Base-by-base conservation (phyloP, 352 stramenopile genomes). In the Phytophthora sansomeana region DNA sequence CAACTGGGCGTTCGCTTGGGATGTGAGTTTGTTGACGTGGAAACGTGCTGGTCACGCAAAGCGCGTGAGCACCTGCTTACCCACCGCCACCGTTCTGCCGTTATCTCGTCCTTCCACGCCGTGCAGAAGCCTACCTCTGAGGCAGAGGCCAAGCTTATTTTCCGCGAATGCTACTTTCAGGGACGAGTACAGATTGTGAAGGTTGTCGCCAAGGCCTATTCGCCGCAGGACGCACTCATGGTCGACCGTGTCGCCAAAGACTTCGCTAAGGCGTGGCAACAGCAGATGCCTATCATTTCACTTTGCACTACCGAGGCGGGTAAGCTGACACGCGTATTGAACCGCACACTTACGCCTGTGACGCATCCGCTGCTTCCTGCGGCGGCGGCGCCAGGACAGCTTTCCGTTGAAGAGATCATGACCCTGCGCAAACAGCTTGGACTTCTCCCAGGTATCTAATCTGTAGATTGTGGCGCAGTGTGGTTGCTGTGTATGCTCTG, bases 21-120 rank as follows among this genome's bases (percentile, higher is more conserved):
- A 13, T 97, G 96, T 42, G 97, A 99, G 72, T 96, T 98, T 52
- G 80, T 99, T 36, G 97, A 99, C 74, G 88, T 99, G 39, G 97
- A 99, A 74, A 96, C 91, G 32, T 92, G 82, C 64, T 92, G 85
- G 84, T 83, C 83, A 19, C 68, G 86, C 64, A 51, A 93, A 80
- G 89, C 87, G 76, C 81, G 80, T 55, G 63, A 81, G 30, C 39
- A 83, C 1, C 29, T 95, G 43, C 58, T 93, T 26, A 58, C 69
- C 21, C 48, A 68, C 21, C 72, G 81, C 48, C 69, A 78, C 26
- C 70, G 75, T 60, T 72, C 78, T 6, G 84, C 87, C 30, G 74
- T 95, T 62, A 91, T 95, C 49, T 90, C 82, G 36, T 95, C 87
- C 39, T 95, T 81, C 70, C 87, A 95, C 52, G 83, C 87, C 38